phyloP scores from a whole-genome alignment of 2,329 filamentous ascomycete genomes.

The Calonectria montana region DNA sequence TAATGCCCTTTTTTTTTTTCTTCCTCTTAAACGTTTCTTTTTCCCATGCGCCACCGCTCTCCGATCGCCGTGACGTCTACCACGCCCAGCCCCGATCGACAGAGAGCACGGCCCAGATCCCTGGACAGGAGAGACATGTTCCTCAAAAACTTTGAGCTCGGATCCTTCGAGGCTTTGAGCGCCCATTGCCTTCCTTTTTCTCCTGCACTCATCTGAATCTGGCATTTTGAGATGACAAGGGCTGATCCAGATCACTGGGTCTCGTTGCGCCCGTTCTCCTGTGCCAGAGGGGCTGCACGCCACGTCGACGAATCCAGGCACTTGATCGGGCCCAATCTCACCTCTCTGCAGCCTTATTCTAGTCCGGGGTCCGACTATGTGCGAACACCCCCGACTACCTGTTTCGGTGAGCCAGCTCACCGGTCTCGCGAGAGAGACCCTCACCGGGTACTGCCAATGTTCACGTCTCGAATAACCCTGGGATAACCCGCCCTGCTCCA shows the following conservation, averaged over 20 bases:
- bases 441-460: slow-evolving; percentile 11
- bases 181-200: slow-evolving; percentile 17
- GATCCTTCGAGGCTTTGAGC: slow-evolving; percentile 21
- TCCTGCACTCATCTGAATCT: slow-evolving; percentile 40
- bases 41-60: neutral
- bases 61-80: slow-evolving; percentile 13
- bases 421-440: slow-evolving; percentile 13
- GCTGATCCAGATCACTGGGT: slow-evolving; percentile 45
- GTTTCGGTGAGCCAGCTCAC: slow-evolving; percentile 39
- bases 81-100: neutral
- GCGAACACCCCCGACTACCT: slow-evolving; percentile 22
- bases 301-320: slow-evolving; percentile 28
- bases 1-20: neutral
- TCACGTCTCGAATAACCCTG: neutral
- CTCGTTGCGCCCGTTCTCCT: slow-evolving; percentile 27
- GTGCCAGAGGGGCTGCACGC: slow-evolving; percentile 25
- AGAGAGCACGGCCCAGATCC: neutral
- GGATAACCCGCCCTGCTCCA: slow-evolving; percentile 8
- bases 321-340: slow-evolving; percentile 38
- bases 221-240: slow-evolving; percentile 34
- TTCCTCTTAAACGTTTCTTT: slow-evolving; percentile 12
- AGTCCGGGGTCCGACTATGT: slow-evolving; percentile 21
- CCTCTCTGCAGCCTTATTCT: slow-evolving; percentile 37
- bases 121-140: neutral
- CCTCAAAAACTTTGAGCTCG: slow-evolving; percentile 16